Base-by-base conservation (phyloP, 768 basidiomycete species). In the Macrolepiota dolichaula region DNA sequence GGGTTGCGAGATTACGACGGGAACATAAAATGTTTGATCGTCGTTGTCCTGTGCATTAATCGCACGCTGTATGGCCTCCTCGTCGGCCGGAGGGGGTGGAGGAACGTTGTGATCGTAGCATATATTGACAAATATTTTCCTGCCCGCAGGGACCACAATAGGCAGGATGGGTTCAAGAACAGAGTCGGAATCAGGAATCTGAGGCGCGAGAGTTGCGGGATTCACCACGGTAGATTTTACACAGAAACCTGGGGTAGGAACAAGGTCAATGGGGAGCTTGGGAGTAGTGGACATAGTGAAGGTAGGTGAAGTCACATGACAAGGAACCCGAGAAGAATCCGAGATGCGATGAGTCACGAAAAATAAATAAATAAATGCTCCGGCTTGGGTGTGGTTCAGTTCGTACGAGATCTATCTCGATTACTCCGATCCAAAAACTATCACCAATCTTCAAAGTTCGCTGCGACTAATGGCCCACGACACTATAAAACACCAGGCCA, bases 121-220 rank as follows among this genome's bases (percentile, higher is more conserved):
- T 13, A 93, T 74, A 66, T 93, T 93, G 32, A 91, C 73, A 69
- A 93, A 93, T 36, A 91, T 71, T 72, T 93, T 92, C 62, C 73
- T 70, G 25, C 80, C 81, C 37, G 76, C 71, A 11, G 80, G 75
- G 19, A 88, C 73, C 11, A 71, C 64, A 24, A 76, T 68, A 6
- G 72, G 67, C 29, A 63, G 27, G 25, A 59, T 29, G 51, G 72
- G 75, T 49, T 75, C 72, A 17, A 72, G 70, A 11, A 62, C 10
- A 7, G 44, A 46, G 3, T 52, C 54, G 9, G 17, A 19, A 25
- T 36, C 25, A 4, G 66, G 56, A 12, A 64, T 35, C 7, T 71
- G 69, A 19, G 72, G 67, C 63, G 29, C 29, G 29, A 78, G 76
- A 2, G 77, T 62, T 0, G 76, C 76, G 4, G 79, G 71, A 47